Conservation (phyloP, 768 basidiomycete genomes). For the Lactarius sanguifluus region DNA sequence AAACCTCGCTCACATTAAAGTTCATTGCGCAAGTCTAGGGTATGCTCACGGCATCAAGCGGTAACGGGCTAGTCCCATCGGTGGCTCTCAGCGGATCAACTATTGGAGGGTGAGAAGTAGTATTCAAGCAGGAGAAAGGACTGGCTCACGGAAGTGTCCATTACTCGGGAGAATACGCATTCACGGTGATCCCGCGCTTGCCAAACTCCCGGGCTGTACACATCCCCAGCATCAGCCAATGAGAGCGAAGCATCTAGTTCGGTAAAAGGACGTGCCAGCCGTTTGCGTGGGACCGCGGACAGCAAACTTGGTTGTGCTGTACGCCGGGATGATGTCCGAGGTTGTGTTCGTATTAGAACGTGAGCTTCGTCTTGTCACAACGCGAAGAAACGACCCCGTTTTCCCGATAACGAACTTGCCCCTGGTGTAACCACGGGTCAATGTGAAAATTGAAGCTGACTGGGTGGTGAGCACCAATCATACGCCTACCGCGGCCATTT, state of each 20-base stretch:
- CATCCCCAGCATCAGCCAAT: not conserved
- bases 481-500: slow-evolving; percentile 30
- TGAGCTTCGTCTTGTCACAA: not conserved
- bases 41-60: not conserved
- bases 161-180: slow-evolving; percentile 30
- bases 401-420: slow-evolving; percentile 24
- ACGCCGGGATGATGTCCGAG: slow-evolving; percentile 1
- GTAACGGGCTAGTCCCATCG: not conserved
- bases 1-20: not conserved
- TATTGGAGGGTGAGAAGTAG: not conserved
- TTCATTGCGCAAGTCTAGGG: not conserved
- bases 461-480: slow-evolving; percentile 20
- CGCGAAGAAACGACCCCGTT: slow-evolving; percentile 10
- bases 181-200: slow-evolving; percentile 30
- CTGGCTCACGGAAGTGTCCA: slow-evolving; percentile 30
- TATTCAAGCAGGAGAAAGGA: not conserved
- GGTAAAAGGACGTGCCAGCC: slow-evolving; percentile 13
- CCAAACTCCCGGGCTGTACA: slow-evolving; percentile 27
- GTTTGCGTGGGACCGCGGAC: slow-evolving; percentile 31
- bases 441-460: not conserved
- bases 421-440: slow-evolving; percentile 4
- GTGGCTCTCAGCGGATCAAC: not conserved
- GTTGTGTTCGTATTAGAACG: not conserved
- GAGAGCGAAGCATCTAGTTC: not conserved
- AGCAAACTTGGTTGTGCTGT: slow-evolving; percentile 31